Evolutionary conservation across 2,329 filamentous ascomycete species (phyloP), one percentile per base, ranked within the genome.

Genomic region (Neopestalotiopsis sp.): DNA sequence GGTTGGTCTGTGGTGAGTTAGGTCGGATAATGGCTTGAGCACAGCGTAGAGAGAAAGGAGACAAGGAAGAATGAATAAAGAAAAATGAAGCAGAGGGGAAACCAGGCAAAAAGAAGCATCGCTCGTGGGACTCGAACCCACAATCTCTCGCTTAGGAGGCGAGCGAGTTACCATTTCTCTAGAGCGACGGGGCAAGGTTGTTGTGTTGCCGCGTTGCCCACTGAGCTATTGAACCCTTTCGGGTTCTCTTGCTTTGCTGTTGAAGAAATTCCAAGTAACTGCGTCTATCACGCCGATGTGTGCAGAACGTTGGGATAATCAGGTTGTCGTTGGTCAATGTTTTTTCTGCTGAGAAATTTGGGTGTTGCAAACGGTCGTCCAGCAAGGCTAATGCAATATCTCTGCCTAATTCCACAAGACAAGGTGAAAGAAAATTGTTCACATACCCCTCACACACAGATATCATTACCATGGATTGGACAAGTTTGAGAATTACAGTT

Each of bases 151-250:
- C 40, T 67, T 67, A 67, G 65, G 65, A 67, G 56, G 40, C 65
- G 20, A 34, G 57, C 56, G 65, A 67, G 65, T 67, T 67, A 67
- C 65, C 65, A 67, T 67, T 67, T 67, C 65, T 67, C 65, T 49
- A 61, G 28, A 65, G 63, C 5, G 32, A 63, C 61, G 6, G 6
- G 24, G 24, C 24, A 28, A 28, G 24, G 24, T 28, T 63, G 61
- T 28, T 20, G 24, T 28, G 32, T 38, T 63, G 38, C 14, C 30
- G 30, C n/a, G 40, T 30, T 17, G 4, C 17, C 32, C 32, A n/a
- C n/a, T 24, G n/a, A 40, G 32, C 32, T 20, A 63, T 38, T 20
- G n/a, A 13, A 17, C 38, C 5, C 24, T 6, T 5, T n/a, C 32
- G 5, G 34, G 24, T 28, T 38, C 34, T 38, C 24, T 38, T 34